Evolutionary conservation across 805 yeast genomes (phyloP).

Genomic region (Saccharomycopsis olivae): DNA sequence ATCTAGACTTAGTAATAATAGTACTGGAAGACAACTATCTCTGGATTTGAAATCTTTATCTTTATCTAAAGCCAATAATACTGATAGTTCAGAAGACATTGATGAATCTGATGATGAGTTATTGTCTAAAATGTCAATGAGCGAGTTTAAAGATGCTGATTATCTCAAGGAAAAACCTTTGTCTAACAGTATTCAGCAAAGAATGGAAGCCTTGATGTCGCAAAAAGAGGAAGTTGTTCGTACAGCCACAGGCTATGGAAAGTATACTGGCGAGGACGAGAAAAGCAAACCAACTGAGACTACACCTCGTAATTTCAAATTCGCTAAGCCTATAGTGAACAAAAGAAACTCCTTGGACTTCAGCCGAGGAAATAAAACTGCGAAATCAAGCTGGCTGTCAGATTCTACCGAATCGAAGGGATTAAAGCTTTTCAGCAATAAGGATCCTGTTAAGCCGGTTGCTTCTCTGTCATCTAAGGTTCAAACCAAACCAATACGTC

Average conservation of each 20-base stretch:
- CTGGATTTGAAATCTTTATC: neutral
- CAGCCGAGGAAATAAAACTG: too few species aligned
- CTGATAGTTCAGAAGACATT: neutral
- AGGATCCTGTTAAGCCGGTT: neutral
- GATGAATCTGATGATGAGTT: slow-evolving; percentile 17
- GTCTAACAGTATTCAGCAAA: slow-evolving; percentile 11
- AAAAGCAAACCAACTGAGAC: neutral
- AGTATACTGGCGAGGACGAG: slow-evolving; percentile 40
- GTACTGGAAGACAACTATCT: neutral
- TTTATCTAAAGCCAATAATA: neutral
- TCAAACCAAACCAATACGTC: neutral
- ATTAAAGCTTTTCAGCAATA: too few species aligned
- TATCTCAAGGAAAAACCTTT: slow-evolving; percentile 7
- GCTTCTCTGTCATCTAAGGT: neutral
- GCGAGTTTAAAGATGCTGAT: slow-evolving; percentile 16
- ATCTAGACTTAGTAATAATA: neutral
- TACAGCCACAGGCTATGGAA: slow-evolving; percentile 78
- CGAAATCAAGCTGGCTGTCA: too few species aligned
- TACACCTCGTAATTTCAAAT: neutral
- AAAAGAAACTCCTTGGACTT: slow-evolving; percentile 12
- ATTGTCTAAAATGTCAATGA: slow-evolving; percentile 15
- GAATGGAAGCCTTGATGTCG: slow-evolving; percentile 13
- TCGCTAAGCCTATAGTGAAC: slow-evolving; percentile 3
- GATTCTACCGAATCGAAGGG: too few species aligned
- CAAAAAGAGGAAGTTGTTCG: slow-evolving; percentile 23